These are phyloP conservation scores for Neovahlkampfia damariscottae DNA, from an alignment of 78 protist species.

Conservation along the genomic window DNA sequence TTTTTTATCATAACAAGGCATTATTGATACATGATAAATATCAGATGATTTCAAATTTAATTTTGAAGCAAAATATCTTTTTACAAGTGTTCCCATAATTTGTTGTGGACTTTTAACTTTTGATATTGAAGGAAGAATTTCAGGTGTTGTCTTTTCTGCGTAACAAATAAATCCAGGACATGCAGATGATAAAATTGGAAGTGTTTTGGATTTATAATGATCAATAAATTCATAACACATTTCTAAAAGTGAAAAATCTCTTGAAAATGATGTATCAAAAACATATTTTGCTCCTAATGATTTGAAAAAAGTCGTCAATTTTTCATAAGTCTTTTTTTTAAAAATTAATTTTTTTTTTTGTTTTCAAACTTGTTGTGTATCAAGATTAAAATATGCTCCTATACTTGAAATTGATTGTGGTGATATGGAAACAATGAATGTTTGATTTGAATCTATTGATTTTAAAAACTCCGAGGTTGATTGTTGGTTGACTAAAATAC, in stretches of 20 bases:
- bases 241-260: constrained; percentile 59
- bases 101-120: constrained; percentile 81
- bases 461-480: constrained; percentile 39
- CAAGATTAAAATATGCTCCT: constrained; percentile 40
- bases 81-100: constrained; percentile 75
- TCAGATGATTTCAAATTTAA: background rate
- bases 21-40: constrained; percentile 72
- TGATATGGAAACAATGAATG: constrained; percentile 54
- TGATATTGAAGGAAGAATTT: constrained; percentile 60
- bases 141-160: constrained; percentile 81
- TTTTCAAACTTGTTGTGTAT: background rate
- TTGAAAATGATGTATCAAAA: constrained; percentile 44
- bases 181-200: constrained; percentile 67
- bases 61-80: constrained; percentile 29
- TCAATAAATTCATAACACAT: constrained; percentile 40
- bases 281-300: constrained; percentile 13
- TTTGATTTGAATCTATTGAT: background rate
- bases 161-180: constrained; percentile 81
- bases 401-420: constrained; percentile 74
- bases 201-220: constrained; percentile 4
- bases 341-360: too few relatives aligned
- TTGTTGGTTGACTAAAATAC: constrained; percentile 79
- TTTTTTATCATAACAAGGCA: constrained; percentile 95
- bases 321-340: background rate
- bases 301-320: constrained; percentile 25